phyloP scores from a whole-genome alignment of 257 asterid genomes.

The Solanum lignicaule region DNA sequence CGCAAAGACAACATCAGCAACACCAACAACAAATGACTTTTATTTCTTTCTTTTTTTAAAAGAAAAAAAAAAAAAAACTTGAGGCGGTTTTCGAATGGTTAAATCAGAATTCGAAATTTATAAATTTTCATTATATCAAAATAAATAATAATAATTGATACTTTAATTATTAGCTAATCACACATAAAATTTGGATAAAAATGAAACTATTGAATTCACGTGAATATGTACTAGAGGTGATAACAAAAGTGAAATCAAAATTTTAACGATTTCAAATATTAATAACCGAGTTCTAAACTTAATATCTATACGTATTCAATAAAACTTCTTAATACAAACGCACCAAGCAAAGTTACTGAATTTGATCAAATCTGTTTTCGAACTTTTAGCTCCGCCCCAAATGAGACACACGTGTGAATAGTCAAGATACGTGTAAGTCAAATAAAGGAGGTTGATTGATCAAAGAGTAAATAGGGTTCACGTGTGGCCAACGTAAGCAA shows the following conservation, averaged over 20 bases:
- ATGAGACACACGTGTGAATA: conserved; percentile 20
- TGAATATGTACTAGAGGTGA: background rate
- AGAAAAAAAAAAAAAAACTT: no score
- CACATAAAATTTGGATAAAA: background rate
- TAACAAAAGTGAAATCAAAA: no score
- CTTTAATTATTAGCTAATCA: background rate
- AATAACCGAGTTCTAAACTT: background rate
- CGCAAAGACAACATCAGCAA: conserved; percentile 13
- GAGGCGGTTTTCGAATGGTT: background rate
- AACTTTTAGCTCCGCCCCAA: background rate
- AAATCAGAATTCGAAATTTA: background rate
- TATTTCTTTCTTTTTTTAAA: background rate
- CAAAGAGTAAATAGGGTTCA: conserved; percentile 12
- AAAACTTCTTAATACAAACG: no score
- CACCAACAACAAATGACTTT: background rate
- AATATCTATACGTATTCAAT: background rate
- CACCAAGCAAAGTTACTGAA: background rate
- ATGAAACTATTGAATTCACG: no score
- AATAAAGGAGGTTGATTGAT: background rate
- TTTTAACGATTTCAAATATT: no score
- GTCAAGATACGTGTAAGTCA: conserved; percentile 3
- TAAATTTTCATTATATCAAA: background rate
- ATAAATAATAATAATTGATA: no score
- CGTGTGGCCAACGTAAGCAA: conserved; percentile 41
- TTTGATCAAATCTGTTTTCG: no score